Base-by-base conservation (phyloP, 352 stramenopile species). In the Phytophthora pseudosyringae region DNA sequence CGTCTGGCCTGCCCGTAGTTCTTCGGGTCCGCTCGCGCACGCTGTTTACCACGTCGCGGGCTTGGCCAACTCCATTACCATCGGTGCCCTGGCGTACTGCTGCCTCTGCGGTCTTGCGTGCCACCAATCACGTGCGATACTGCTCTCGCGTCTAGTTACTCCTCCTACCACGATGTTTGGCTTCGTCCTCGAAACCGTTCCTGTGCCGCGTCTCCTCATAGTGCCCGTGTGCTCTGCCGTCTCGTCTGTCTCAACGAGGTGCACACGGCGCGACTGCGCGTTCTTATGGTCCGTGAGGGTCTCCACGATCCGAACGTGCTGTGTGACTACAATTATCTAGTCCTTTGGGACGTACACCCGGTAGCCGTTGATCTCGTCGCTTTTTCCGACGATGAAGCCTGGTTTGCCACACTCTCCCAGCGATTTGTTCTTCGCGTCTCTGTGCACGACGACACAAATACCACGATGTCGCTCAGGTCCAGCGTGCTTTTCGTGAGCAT, bases 401-500 rank as follows among this genome's bases (percentile, higher is more conserved):
- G 4, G 38, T 4, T 43, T 43, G 11, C 38, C 38, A 5, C 38
- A 1, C 12, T 43, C 12, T 1, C 38, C 38, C 38, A 43, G n/a
- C 12, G 38, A 43, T 15, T 43, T 43, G 38, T 43, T 43, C 38
- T 43, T 43, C 5, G 12, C 38, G 38, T 25, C 38, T 2, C 10
- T 9, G 12, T 43, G 38, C 38, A 43, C 38, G 36, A 15, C 15
- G 15, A 43, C 2, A 11, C 36, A 10, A 43, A 43, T 5, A 25
- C 38, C 38, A 66, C 47, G 35, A 71, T 55, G 9, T 61, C 16
- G 1, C n/a, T 45, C 8, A 63, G 16, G 3, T 12, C 13, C 0
- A 48, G 57, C 6, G 18, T 32, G 38, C 25, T 28, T 7, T 39
- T 39, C 5, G 43, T 63, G 3, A 63, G 49, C 16, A 72, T 47